A percentile compares a stretch with the other conserved stretches of the same genome.
Evolutionary conservation across 768 basidiomycete genomes (phyloP).

Genomic region (Boletus subparvulus): DNA sequence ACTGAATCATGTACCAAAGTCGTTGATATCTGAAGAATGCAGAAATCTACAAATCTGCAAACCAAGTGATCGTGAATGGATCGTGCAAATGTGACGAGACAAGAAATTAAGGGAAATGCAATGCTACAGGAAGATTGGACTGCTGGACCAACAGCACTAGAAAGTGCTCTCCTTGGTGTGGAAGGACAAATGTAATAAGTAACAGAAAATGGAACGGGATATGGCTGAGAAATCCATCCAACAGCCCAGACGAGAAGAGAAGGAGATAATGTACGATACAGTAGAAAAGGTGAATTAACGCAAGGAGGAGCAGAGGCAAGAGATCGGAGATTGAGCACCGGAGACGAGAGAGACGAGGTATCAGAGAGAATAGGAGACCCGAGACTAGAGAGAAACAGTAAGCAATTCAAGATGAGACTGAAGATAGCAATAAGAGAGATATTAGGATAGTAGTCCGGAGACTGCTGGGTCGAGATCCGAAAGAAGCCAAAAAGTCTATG

Average conservation of each 20-base stretch:
- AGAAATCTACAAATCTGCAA: slow-evolving; percentile 36
- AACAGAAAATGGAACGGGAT: slow-evolving; percentile 22
- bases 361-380: slow-evolving; percentile 5
- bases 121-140: slow-evolving; percentile 36
- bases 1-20: slow-evolving; percentile 22
- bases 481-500: slow-evolving; percentile 24
- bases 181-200: slow-evolving; percentile 39
- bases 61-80: slow-evolving; percentile 9
- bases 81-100: slow-evolving; percentile 16
- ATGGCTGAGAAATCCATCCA: slow-evolving; percentile 34
- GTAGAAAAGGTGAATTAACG: slow-evolving; percentile 27
- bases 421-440: slow-evolving; percentile 37
- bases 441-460: slow-evolving; percentile 34
- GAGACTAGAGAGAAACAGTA: slow-evolving; percentile 21
- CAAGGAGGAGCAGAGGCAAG: slow-evolving; percentile 32
- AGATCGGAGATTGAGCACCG: slow-evolving; percentile 1
- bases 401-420: slow-evolving; percentile 24
- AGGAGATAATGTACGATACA: slow-evolving; percentile 34
- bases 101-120: slow-evolving; percentile 25
- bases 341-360: slow-evolving; percentile 15
- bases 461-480: slow-evolving; percentile 28
- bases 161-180: slow-evolving; percentile 35
- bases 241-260: slow-evolving; percentile 28
- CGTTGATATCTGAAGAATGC: slow-evolving; percentile 23
- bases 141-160: slow-evolving; percentile 30